Conservation (phyloP, 1,284 basidiomycete genomes). For the Microbotryomycetes sp. region DNA sequence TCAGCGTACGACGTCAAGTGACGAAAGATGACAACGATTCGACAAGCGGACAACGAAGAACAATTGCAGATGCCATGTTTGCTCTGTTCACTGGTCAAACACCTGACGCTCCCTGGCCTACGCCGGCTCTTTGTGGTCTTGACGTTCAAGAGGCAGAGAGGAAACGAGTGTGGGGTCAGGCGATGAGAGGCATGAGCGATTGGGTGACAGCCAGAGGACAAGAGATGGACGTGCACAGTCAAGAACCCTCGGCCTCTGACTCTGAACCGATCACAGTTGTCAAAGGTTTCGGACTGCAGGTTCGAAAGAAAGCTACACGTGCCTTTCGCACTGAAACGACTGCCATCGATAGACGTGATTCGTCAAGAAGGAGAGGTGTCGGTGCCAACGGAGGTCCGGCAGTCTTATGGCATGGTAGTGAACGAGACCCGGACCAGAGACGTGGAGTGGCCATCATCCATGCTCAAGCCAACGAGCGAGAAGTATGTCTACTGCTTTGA, state of each 20-base stretch:
- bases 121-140: conserved; percentile 14
- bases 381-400: conserved; percentile 19
- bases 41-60: not conserved
- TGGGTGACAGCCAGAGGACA: conserved; percentile 4
- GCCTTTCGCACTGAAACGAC: not conserved
- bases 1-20: not conserved
- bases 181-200: conserved; percentile 18
- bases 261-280: conserved; percentile 2
- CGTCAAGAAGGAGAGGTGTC: conserved; percentile 7
- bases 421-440: conserved; percentile 10
- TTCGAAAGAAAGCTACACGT: not conserved
- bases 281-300: conserved; percentile 12
- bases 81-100: conserved; percentile 14
- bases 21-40: not conserved
- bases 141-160: not conserved
- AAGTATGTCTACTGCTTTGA: too few relatives aligned
- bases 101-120: conserved; percentile 18
- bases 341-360: not conserved
- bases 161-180: not conserved
- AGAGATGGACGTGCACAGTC: too few relatives aligned
- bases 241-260: too few relatives aligned
- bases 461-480: too few relatives aligned
- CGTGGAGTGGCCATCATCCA: conserved; percentile 20
- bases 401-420: conserved; percentile 24
- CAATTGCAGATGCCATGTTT: conserved; percentile 5